These are phyloP conservation scores for Panaeolus cyanescens DNA, from an alignment of 768 basidiomycete species.

Conservation along the genomic window DNA sequence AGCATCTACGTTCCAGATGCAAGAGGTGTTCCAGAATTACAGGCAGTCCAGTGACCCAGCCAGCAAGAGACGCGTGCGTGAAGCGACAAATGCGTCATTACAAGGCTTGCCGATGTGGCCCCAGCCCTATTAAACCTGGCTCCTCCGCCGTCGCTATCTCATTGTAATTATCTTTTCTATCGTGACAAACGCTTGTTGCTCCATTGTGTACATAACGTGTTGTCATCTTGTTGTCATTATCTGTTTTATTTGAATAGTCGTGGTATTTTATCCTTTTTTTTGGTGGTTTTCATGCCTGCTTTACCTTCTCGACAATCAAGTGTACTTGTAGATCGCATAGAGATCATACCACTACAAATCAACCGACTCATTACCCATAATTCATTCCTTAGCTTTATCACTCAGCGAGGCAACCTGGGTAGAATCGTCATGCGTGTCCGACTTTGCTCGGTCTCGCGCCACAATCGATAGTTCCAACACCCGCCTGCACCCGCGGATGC, in stretches of 20 bases:
- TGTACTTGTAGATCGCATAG: not conserved
- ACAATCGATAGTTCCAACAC: no score
- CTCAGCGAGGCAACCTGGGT: no score
- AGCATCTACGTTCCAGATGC: slow-evolving; percentile 75
- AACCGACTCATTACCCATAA: no score
- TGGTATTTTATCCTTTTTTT: not conserved
- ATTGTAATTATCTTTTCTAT: not conserved
- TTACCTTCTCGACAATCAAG: not conserved
- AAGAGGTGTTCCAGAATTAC: slow-evolving; percentile 72
- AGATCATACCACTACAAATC: not conserved
- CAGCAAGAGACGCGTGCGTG: slow-evolving; percentile 75
- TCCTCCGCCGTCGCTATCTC: not conserved
- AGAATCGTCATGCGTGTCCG: no score
- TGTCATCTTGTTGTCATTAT: not conserved
- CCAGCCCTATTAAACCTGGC: slow-evolving; percentile 27
- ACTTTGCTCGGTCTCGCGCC: no score
- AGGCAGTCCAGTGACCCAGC: slow-evolving; percentile 72
- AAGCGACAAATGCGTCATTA: slow-evolving; percentile 77
- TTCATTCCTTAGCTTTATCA: no score
- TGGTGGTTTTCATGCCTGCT: not conserved
- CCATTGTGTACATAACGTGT: not conserved
- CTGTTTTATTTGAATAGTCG: not conserved
- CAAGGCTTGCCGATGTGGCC: slow-evolving; percentile 78
- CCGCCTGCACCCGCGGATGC: no score
- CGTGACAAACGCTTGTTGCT: not conserved